These are phyloP conservation scores for Cephaloascus albidus DNA, from an alignment of 805 yeast genomes.

Conservation along the genomic window DNA sequence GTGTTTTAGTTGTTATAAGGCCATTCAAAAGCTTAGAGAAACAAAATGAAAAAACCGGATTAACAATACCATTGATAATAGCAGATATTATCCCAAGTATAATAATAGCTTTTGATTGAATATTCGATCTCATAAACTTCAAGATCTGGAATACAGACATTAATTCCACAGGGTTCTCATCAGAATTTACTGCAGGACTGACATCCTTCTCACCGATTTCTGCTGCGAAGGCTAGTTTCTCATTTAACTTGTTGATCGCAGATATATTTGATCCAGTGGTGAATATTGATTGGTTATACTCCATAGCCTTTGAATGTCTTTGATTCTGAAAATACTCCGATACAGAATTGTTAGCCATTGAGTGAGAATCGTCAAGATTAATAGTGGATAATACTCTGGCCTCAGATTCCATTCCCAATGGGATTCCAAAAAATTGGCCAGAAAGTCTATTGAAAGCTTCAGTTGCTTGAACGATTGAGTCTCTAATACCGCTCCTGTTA, in stretches of 20 bases:
- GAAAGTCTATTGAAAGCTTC: background rate
- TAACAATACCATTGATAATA: slow-evolving; percentile 48
- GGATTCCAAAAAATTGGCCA: background rate
- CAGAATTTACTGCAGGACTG: too few species aligned
- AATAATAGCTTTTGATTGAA: slow-evolving; percentile 15
- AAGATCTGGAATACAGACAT: slow-evolving; percentile 9
- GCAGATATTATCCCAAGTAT: slow-evolving; percentile 45
- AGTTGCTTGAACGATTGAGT: background rate
- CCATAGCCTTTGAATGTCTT: too few species aligned
- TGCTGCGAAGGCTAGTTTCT: too few species aligned
- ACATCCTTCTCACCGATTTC: too few species aligned
- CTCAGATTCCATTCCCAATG: background rate
- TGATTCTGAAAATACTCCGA: background rate
- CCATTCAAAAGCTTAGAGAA: slow-evolving; percentile 63
- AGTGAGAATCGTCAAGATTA: too few species aligned
- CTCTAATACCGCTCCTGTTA: background rate
- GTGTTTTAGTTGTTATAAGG: slow-evolving; percentile 38
- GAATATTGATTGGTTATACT: background rate
- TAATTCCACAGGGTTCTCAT: background rate
- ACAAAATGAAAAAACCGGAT: slow-evolving; percentile 73
- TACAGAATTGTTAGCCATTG: background rate
- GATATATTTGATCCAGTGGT: background rate
- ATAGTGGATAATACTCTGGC: too few species aligned
- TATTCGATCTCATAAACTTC: slow-evolving; percentile 15
- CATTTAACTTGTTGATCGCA: too few species aligned